A percentile compares a stretch with the other conserved stretches of the same genome.
These are phyloP conservation scores for Leccinellum luteum DNA, from an alignment of 768 basidiomycete genomes.

Conservation along the genomic window DNA sequence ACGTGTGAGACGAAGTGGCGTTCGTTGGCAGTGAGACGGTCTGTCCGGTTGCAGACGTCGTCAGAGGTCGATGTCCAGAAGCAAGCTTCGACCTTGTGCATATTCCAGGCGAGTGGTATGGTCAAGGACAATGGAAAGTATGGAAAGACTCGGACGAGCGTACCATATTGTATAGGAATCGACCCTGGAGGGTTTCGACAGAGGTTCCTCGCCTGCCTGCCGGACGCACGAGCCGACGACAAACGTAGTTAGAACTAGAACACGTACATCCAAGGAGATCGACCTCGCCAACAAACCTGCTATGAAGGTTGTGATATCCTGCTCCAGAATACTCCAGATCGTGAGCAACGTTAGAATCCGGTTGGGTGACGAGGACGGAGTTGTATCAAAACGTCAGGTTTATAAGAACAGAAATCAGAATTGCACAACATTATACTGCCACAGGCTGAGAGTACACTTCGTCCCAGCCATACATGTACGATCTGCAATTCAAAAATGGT, in stretches of 20 bases:
- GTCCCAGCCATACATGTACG: neutral
- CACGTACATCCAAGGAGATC: conserved; percentile 17
- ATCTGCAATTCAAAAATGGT: neutral
- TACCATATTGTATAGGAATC: conserved; percentile 90
- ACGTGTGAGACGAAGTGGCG: conserved; percentile 87
- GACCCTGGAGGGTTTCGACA: conserved; percentile 69
- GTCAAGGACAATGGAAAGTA: neutral
- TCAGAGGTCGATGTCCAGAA: conserved; percentile 96
- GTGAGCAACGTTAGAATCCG: no score
- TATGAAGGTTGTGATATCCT: neutral
- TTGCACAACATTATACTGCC: no score
- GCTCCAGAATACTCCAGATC: no score
- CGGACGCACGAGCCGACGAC: neutral
- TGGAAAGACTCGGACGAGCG: conserved; percentile 13
- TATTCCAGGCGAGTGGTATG: conserved; percentile 45
- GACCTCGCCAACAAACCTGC: conserved; percentile 17
- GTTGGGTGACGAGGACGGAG: no score
- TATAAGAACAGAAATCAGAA: no score
- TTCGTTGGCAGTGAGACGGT: conserved; percentile 73
- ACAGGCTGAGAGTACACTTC: neutral
- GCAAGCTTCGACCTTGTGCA: conserved; percentile 90
- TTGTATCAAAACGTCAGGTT: no score
- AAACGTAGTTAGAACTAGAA: neutral
- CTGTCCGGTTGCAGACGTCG: conserved; percentile 81
- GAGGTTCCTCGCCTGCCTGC: conserved; percentile 58